A percentile compares a stretch with the other conserved stretches of the same genome.
These are phyloP conservation scores for Andrographis paniculata DNA, from an alignment of 305 asterid genomes.

Conservation along the genomic window DNA sequence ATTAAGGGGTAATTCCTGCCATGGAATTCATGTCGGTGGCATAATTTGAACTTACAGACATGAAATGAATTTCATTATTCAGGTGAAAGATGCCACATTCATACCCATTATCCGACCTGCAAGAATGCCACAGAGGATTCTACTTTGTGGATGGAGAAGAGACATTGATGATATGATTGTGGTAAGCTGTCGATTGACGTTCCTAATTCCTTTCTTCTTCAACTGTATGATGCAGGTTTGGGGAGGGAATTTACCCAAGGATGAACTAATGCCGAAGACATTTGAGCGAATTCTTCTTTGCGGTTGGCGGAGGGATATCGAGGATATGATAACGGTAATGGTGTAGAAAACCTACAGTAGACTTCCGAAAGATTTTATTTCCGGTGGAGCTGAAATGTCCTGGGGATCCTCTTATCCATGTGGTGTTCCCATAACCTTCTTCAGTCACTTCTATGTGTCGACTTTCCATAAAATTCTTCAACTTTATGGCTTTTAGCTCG, in stretches of 20 bases:
- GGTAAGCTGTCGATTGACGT: constrained; percentile 65
- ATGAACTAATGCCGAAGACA: constrained; percentile 49
- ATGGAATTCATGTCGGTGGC: constrained; percentile 44
- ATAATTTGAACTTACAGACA: constrained; percentile 48
- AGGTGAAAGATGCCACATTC: constrained; percentile 84
- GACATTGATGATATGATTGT: constrained; percentile 99
- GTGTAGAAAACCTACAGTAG: constrained; percentile 30
- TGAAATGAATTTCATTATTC: constrained; percentile 79
- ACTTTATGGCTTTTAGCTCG: constrained; percentile 15
- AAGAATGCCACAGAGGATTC: constrained; percentile 92
- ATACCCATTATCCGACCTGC: constrained; percentile 62
- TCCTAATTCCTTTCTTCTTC: constrained; percentile 74
- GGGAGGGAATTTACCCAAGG: constrained; percentile 67
- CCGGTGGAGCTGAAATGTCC: constrained; percentile 18
- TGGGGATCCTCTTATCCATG: constrained; percentile 23
- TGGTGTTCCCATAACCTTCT: constrained; percentile 24
- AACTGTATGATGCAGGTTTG: constrained; percentile 76
- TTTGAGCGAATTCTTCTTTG: constrained; percentile 83
- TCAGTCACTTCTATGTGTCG: constrained; percentile 12
- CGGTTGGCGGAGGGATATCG: constrained; percentile 97
- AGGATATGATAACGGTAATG: constrained; percentile 90
- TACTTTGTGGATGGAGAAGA: constrained; percentile 97
- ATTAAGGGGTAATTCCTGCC: constrained; percentile 31
- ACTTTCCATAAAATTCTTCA: constrained; percentile 19
- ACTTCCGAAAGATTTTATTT: constrained; percentile 30